phyloP scores from a whole-genome alignment of 2,329 filamentous ascomycete species.

The Cryphonectria radicalis region DNA sequence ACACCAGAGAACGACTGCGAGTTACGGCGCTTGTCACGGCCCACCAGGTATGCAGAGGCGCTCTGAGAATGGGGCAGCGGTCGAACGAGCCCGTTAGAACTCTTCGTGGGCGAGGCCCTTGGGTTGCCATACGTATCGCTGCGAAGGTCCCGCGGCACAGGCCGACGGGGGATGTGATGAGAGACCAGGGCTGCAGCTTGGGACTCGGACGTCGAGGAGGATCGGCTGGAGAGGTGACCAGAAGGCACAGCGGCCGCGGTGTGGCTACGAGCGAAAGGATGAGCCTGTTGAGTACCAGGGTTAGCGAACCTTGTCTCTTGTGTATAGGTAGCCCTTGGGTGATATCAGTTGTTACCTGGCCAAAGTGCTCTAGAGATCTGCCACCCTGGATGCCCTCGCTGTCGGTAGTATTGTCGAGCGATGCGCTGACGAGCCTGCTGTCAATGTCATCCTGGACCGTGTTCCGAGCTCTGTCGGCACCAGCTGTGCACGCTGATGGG shows the following conservation, averaged over 20 bases:
- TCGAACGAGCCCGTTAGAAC: constrained; percentile 16
- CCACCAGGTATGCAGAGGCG: constrained; percentile 12
- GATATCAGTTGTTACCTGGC: background rate
- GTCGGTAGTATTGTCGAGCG: constrained; percentile 24
- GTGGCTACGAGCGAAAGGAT: constrained; percentile 18
- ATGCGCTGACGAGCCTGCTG: constrained; percentile 22
- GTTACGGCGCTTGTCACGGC: background rate
- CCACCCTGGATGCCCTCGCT: constrained; percentile 1
- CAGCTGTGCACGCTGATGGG: background rate
- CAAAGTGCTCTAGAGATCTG: background rate
- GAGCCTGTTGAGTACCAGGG: background rate
- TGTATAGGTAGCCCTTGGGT: no score
- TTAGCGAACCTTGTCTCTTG: background rate
- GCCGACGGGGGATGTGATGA: constrained; percentile 17
- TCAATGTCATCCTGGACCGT: constrained; percentile 8
- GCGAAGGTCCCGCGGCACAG: constrained; percentile 13
- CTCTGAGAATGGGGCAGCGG: constrained; percentile 19
- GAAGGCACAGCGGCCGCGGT: constrained; percentile 16
- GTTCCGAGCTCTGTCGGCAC: background rate
- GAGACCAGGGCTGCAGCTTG: background rate
- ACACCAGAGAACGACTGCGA: constrained; percentile 10
- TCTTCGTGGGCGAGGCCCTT: constrained; percentile 10
- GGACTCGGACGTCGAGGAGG: constrained; percentile 5
- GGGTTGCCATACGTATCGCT: background rate
- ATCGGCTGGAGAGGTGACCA: background rate